Percentiles rank a stretch among this genome's conserved stretches.
These are phyloP conservation scores for Tulasnella sp. DNA, from an alignment of 768 basidiomycete genomes.

Conservation along the genomic window DNA sequence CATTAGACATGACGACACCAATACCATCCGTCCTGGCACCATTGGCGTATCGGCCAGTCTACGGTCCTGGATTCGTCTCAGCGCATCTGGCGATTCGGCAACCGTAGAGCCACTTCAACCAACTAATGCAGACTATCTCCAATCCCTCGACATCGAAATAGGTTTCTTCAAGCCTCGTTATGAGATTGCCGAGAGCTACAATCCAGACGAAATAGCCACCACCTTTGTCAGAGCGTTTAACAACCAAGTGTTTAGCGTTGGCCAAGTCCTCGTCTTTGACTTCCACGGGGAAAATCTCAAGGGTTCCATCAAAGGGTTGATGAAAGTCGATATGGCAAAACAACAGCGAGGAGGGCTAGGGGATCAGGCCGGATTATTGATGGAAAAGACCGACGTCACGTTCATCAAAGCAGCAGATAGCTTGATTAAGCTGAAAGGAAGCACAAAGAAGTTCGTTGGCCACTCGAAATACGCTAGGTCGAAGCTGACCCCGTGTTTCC, in stretches of 20 bases:
- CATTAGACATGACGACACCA: conserved; percentile 68
- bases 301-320: conserved; percentile 53
- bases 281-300: conserved; percentile 80
- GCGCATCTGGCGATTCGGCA: conserved; percentile 65
- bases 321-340: conserved; percentile 52
- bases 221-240: conserved; percentile 69
- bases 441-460: conserved; percentile 66
- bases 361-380: conserved; percentile 52
- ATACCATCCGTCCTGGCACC: conserved; percentile 42
- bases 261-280: conserved; percentile 74
- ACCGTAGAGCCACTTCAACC: conserved; percentile 46
- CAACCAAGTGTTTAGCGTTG: conserved; percentile 58
- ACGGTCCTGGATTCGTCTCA: conserved; percentile 85
- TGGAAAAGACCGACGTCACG: conserved; percentile 87
- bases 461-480: not conserved
- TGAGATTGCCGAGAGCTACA: conserved; percentile 62
- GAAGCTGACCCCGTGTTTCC: conserved; percentile 3
- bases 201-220: conserved; percentile 75
- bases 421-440: conserved; percentile 83
- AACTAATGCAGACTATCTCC: conserved; percentile 50
- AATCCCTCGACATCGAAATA: conserved; percentile 73
- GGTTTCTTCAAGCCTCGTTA: conserved; percentile 50
- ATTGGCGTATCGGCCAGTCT: conserved; percentile 74
- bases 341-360: conserved; percentile 46
- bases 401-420: conserved; percentile 78